Base-by-base conservation (phyloP, 2,329 filamentous ascomycete genomes). In the Zymoseptoria passerinii region DNA sequence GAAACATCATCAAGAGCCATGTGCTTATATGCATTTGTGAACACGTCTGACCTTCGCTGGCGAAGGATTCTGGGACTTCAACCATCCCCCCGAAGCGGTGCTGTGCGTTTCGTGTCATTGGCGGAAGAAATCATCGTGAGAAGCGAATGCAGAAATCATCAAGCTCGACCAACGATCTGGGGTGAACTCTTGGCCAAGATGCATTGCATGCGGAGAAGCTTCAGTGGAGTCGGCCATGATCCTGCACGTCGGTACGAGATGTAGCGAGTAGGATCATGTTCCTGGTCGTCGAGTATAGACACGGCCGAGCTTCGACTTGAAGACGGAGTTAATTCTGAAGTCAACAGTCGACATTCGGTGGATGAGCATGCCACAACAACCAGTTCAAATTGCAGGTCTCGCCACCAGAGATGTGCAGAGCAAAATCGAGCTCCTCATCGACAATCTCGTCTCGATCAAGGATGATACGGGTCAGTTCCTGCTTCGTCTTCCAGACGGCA, bases 391-490 rank as follows among this genome's bases (percentile, higher is more conserved):
- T 48, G 71, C 76, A 60, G 73, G 71, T 57, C 69, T 78, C 48
- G 71, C 71, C 56, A 72, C 75, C 58, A 66, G 71, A 27, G 67
- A 78, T 50, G 76, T 83, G 55, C 80, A 80, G 65, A 67, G 71
- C n/a, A 73, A 82, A 59, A 85, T 92, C 69, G 77, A 82, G 48
- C 78, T 83, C 18, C 78, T 92, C 59, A 90, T 89, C 66, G 74
- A 86, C 69, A 88, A 89, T 68, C 79, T 92, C 49, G 80, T 92
- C 71, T 88, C 88, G 73, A 91, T 92, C 74, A 83, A 84, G 67
- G 89, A 92, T 75, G 81, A 79, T 48, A 88, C 86, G 0, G 88
- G 88, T 53, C 80, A 88, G 68, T 92, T 90, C 71, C 78, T 92
- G 23, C 76, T 91, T 59, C 83, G 78, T 19, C 80, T 92, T 40